phyloP scores from a whole-genome alignment of 2,329 filamentous ascomycete species.

The Penicillium oxalicum region DNA sequence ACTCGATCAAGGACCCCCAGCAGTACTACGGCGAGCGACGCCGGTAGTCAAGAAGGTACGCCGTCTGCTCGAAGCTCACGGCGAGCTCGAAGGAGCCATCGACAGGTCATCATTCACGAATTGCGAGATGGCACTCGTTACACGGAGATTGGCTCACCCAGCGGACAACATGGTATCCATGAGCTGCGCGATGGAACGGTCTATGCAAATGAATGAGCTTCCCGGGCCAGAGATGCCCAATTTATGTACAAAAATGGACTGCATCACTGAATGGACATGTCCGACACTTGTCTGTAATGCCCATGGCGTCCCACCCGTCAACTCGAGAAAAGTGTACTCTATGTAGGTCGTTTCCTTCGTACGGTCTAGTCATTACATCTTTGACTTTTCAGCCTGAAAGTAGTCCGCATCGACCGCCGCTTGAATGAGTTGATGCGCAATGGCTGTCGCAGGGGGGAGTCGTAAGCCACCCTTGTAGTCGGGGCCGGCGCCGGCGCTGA shows the following conservation, averaged over 20 bases:
- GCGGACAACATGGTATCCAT: constrained; percentile 35
- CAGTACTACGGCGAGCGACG: constrained; percentile 27
- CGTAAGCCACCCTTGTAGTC: constrained; percentile 71
- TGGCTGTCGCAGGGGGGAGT: constrained; percentile 78
- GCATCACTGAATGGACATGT: neutral
- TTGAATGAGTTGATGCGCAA: constrained; percentile 80
- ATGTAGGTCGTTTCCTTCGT: neutral
- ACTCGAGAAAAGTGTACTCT: no score
- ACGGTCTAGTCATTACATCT: constrained; percentile 24
- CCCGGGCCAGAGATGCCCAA: neutral
- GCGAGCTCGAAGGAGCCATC: constrained; percentile 25
- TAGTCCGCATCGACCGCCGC: constrained; percentile 71
- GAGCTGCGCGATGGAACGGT: constrained; percentile 40
- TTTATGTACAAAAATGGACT: neutral
- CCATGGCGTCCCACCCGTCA: no score
- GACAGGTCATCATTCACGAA: constrained; percentile 39
- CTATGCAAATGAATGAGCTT: constrained; percentile 35
- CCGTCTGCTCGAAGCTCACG: constrained; percentile 23
- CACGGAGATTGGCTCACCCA: constrained; percentile 36
- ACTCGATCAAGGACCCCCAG: constrained; percentile 21
- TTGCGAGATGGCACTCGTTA: constrained; percentile 39
- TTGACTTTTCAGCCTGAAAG: constrained; percentile 51
- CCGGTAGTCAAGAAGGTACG: constrained; percentile 25
- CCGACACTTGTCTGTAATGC: no score
- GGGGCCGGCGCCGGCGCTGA: constrained; percentile 59